Conservation (phyloP, 495 filamentous ascomycete species). For the Aspergillus baeticus region DNA sequence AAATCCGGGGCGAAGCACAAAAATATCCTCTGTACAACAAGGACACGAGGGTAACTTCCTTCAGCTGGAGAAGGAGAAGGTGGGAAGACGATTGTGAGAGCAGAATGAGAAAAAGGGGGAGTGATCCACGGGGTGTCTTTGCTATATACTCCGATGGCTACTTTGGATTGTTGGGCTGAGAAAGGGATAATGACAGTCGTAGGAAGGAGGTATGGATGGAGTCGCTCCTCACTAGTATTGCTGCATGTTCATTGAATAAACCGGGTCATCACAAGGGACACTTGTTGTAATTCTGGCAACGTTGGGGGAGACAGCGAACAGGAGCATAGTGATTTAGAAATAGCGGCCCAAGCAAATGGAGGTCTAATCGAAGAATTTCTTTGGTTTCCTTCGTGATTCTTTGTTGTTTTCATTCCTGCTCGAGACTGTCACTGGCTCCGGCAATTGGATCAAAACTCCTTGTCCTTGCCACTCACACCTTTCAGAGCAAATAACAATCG, state of each 20-base stretch:
- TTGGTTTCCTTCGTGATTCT: background rate
- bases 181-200: conserved; percentile 19
- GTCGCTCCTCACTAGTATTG: background rate
- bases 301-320: conserved; percentile 12
- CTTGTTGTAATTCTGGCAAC: conserved; percentile 4
- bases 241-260: conserved; percentile 13
- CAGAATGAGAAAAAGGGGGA: background rate
- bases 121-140: conserved; percentile 11
- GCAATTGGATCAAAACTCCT: background rate
- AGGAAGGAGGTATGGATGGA: conserved; percentile 15
- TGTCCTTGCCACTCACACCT: conserved; percentile 2
- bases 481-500: background rate
- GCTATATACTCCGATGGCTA: conserved; percentile 18
- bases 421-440: background rate
- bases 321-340: conserved; percentile 10
- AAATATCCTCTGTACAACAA: background rate
- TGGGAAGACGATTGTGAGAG: background rate
- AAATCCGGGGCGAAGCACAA: background rate
- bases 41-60: background rate
- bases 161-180: background rate
- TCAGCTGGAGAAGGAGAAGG: background rate
- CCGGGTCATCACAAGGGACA: conserved; percentile 19
- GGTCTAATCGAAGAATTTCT: conserved; percentile 5
- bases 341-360: conserved; percentile 18
- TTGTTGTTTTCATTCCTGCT: background rate